phyloP scores from a whole-genome alignment of 2,329 filamentous ascomycete species.

The Fusarium anthophilum region DNA sequence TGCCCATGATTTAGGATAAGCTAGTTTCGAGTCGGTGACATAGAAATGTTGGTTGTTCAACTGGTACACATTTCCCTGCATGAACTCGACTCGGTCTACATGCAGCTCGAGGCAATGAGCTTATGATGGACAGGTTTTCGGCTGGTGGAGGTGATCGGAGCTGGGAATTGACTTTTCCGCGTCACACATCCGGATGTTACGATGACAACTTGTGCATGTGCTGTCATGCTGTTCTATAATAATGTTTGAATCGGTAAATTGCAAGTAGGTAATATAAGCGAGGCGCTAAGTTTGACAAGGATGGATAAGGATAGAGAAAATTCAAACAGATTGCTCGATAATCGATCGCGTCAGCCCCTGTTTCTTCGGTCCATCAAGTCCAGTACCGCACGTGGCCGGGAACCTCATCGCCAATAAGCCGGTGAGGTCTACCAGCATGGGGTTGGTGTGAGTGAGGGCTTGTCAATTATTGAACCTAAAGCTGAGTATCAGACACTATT shows the following conservation, averaged over 20 bases:
- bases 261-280: constrained; percentile 7
- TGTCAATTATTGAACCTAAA: not conserved
- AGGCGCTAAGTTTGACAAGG: constrained; percentile 9
- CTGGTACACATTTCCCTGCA: not conserved
- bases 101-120: not conserved
- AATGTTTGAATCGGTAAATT: constrained; percentile 3
- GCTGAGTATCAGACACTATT: not conserved
- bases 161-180: constrained; percentile 21
- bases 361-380: not conserved
- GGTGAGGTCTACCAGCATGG: not conserved
- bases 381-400: constrained; percentile 22
- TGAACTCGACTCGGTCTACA: not conserved
- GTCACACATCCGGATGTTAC: constrained; percentile 25
- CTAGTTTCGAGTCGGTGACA: not conserved
- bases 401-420: not conserved
- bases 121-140: not conserved
- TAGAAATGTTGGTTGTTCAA: not conserved
- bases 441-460: not conserved
- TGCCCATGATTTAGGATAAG: not conserved
- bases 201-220: constrained; percentile 6
- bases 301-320: not conserved
- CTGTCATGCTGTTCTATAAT: constrained; percentile 22
- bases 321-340: constrained; percentile 9
- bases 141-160: not conserved
- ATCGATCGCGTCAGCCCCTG: constrained; percentile 22